Conservation (phyloP, 1,284 basidiomycete species). For the Anthracocystis setariae region DNA sequence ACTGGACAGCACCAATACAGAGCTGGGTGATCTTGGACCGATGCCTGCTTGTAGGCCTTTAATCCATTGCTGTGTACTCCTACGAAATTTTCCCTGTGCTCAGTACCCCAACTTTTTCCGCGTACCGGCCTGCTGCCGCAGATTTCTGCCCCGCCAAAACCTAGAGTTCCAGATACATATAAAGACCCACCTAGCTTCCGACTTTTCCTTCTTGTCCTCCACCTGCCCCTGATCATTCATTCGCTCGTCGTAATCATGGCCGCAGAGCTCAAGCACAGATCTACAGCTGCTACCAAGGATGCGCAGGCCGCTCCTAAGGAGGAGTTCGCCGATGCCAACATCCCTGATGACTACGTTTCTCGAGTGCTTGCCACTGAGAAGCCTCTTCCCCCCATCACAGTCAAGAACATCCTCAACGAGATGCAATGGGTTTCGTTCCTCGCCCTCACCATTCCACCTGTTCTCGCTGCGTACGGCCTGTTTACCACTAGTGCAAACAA, state of each 20-base stretch:
- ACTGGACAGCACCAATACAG: too few species aligned
- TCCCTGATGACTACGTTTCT: conserved; percentile 63
- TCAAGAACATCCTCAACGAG: conserved; percentile 63
- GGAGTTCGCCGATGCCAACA: conserved; percentile 57
- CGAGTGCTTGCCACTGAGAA: conserved; percentile 54
- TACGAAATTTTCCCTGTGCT: background rate
- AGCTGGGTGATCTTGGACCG: too few species aligned
- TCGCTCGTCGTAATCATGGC: conserved; percentile 29
- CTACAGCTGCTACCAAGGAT: conserved; percentile 36
- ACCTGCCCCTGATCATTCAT: background rate
- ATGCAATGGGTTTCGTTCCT: conserved; percentile 67
- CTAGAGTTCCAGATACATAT: conserved; percentile 1
- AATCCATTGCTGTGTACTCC: background rate
- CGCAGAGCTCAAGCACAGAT: conserved; percentile 48
- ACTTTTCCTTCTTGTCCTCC: background rate
- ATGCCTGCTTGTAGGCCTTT: too few species aligned
- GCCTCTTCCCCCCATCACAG: conserved; percentile 59
- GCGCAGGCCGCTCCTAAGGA: conserved; percentile 50
- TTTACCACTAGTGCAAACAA: conserved; percentile 54
- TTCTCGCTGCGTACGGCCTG: conserved; percentile 61
- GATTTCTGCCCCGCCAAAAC: background rate
- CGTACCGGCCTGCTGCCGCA: background rate
- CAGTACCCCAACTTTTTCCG: background rate
- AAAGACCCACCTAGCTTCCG: conserved; percentile 4
- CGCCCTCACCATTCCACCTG: conserved; percentile 58